Conservation (phyloP, 345 rosid species). For the Dipteronia dyeriana region DNA sequence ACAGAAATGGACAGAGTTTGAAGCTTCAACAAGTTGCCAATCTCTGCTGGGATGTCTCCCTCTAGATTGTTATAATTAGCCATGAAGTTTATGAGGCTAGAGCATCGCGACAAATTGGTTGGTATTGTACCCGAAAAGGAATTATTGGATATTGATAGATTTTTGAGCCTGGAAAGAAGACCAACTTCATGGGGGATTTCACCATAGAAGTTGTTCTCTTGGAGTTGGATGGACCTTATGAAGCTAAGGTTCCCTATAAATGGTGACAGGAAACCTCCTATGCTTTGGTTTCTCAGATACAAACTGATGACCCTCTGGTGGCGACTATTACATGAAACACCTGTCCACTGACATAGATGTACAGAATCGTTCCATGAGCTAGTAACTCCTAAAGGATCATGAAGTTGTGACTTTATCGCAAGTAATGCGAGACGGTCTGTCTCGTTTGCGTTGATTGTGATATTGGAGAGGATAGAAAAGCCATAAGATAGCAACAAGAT, state of each 20-base stretch:
- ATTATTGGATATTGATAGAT: slow-evolving; percentile 12
- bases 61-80: slow-evolving; percentile 1
- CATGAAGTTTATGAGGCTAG: background rate
- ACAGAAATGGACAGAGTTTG: background rate
- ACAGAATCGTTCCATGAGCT: background rate
- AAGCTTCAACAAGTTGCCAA: slow-evolving; percentile 11
- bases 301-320: background rate
- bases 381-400: background rate
- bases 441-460: background rate
- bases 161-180: slow-evolving; percentile 8
- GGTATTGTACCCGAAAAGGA: background rate
- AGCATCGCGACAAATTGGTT: background rate
- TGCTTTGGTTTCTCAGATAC: background rate
- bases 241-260: background rate
- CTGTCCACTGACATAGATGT: background rate
- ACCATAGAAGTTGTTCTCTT: background rate
- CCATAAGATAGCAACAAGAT: too few relatives aligned
- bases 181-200: slow-evolving; percentile 20
- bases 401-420: background rate
- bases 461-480: background rate
- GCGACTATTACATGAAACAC: background rate
- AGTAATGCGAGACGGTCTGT: background rate
- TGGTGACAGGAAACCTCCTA: background rate
- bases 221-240: background rate
- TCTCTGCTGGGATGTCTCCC: slow-evolving; percentile 2